Evolutionary conservation across 495 filamentous ascomycete species (phyloP).

Genomic region (Parathielavia appendiculata): DNA sequence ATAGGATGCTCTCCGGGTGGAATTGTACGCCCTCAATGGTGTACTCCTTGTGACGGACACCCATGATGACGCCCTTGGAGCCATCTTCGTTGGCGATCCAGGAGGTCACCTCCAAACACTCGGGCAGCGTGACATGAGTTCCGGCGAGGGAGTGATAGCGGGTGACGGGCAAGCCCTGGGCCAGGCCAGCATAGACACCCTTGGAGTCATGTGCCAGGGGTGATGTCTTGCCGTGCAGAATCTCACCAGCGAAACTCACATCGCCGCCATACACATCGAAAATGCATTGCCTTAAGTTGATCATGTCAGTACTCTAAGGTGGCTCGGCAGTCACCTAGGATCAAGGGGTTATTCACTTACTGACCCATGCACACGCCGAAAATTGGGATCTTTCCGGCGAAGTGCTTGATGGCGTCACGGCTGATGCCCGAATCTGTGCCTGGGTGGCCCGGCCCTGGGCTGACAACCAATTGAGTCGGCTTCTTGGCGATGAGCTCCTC

Average conservation of each 20-base stretch:
- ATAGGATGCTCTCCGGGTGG: slow-evolving; percentile 95
- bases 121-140: slow-evolving; percentile 81
- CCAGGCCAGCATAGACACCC: slow-evolving; percentile 75
- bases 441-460: slow-evolving; percentile 91
- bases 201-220: slow-evolving; percentile 79
- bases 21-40: slow-evolving; percentile 93
- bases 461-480: slow-evolving; percentile 91
- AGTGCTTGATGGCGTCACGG: slow-evolving; percentile 82
- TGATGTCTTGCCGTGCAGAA: slow-evolving; percentile 95
- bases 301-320: background rate
- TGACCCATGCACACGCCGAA: slow-evolving; percentile 98
- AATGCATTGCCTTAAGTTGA: slow-evolving; percentile 70
- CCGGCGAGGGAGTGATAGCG: slow-evolving; percentile 96
- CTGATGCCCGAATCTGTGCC: slow-evolving; percentile 85
- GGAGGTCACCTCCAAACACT: slow-evolving; percentile 85
- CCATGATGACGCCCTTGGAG: slow-evolving; percentile 85
- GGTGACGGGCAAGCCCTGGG: slow-evolving; percentile 77
- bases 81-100: slow-evolving; percentile 66
- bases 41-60: slow-evolving; percentile 85
- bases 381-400: slow-evolving; percentile 94
- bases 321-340: background rate
- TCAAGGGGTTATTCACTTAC: slow-evolving; percentile 43
- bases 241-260: slow-evolving; percentile 91
- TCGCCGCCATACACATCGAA: slow-evolving; percentile 85
- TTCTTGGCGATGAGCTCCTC: slow-evolving; percentile 74